Conservation (phyloP, 2,329 filamentous ascomycete genomes). For the Fusarium sambucinum region DNA sequence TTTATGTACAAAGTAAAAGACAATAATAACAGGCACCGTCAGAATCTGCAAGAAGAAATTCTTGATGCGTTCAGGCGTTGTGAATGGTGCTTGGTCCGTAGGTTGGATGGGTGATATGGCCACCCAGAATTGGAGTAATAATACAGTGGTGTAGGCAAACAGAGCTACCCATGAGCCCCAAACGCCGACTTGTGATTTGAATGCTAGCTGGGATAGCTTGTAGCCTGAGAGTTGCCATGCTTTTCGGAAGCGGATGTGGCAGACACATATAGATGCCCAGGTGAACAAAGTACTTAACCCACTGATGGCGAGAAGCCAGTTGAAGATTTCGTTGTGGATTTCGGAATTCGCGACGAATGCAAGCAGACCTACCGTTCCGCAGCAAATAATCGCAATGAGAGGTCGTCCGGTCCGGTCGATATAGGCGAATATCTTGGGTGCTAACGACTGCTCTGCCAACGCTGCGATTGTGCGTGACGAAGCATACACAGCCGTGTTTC, state of each 20-base stretch:
- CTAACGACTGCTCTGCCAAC: constrained; percentile 75
- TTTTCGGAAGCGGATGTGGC: constrained; percentile 88
- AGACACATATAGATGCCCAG: constrained; percentile 84
- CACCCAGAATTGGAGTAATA: constrained; percentile 88
- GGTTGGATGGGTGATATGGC: constrained; percentile 76
- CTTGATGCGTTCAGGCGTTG: constrained; percentile 58
- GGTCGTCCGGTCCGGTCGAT: constrained; percentile 85
- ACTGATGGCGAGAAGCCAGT: constrained; percentile 83
- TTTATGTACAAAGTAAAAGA: constrained; percentile 81
- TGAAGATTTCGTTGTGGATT: constrained; percentile 73
- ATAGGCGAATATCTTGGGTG: constrained; percentile 80
- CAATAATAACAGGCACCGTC: constrained; percentile 73
- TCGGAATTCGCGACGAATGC: constrained; percentile 77
- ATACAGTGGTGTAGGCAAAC: constrained; percentile 78
- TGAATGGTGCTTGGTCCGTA: background rate
- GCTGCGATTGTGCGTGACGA: constrained; percentile 70
- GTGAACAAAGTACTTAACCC: constrained; percentile 80
- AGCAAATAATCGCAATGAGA: constrained; percentile 75
- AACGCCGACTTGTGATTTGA: constrained; percentile 81
- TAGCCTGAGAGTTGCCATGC: constrained; percentile 78
- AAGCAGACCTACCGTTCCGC: constrained; percentile 76
- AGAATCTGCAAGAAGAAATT: constrained; percentile 80
- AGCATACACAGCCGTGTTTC: constrained; percentile 90
- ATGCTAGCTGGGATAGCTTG: constrained; percentile 80
- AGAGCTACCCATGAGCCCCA: constrained; percentile 88